A percentile compares a stretch with the other conserved stretches of the same genome.
phyloP scores from a whole-genome alignment of 257 asterid species.

The Salvia splendens region DNA sequence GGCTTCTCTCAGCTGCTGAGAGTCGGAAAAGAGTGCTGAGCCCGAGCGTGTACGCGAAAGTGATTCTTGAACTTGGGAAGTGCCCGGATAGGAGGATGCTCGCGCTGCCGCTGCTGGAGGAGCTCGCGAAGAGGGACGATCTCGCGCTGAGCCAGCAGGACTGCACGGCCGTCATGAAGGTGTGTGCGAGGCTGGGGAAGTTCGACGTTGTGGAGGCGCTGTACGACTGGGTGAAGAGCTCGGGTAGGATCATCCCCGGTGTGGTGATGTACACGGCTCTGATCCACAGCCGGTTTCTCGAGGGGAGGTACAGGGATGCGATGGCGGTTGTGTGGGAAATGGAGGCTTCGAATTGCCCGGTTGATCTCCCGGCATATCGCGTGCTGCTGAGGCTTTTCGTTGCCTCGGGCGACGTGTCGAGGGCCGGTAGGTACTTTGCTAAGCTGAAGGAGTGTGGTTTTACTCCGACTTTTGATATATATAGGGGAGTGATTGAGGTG shows the following conservation, averaged over 20 bases:
- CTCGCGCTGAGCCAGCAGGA: conserved; percentile 59
- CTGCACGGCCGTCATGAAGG: conserved; percentile 77
- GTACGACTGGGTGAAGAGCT: conserved; percentile 64
- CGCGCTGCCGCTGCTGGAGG: conserved; percentile 57
- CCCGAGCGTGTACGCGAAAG: conserved; percentile 62
- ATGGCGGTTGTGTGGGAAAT: conserved; percentile 80
- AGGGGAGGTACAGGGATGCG: conserved; percentile 60
- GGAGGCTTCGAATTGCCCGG: conserved; percentile 65
- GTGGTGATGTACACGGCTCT: conserved; percentile 82
- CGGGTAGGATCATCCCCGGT: conserved; percentile 47
- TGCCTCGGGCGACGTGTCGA: conserved; percentile 62
- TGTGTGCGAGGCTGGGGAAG: conserved; percentile 55
- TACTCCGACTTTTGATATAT: conserved; percentile 61
- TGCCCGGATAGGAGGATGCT: conserved; percentile 54
- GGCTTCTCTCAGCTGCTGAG: conserved; percentile 60
- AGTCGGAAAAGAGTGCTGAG: conserved; percentile 53
- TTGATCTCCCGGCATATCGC: conserved; percentile 84
- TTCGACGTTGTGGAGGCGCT: conserved; percentile 69
- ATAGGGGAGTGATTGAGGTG: conserved; percentile 48
- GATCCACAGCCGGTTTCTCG: conserved; percentile 63
- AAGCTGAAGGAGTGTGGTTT: conserved; percentile 76
- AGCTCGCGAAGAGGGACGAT: conserved; percentile 78
- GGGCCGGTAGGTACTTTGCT: conserved; percentile 64
- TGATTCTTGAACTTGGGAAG: conserved; percentile 64
- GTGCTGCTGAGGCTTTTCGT: conserved; percentile 75